Base-by-base conservation (phyloP, 2,329 filamentous ascomycete genomes). In the Fusarium redolens region DNA sequence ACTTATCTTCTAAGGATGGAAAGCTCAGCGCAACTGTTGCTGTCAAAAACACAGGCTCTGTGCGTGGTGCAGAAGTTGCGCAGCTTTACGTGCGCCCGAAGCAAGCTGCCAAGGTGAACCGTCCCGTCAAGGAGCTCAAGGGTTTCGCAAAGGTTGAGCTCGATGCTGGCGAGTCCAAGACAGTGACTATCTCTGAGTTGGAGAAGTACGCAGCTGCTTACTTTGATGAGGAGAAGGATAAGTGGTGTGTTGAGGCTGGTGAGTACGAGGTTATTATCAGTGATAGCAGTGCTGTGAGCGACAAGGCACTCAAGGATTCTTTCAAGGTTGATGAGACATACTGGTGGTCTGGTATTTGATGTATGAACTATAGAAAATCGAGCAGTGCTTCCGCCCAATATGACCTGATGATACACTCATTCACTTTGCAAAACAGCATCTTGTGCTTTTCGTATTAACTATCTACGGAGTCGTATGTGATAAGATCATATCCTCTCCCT, bases 181-280 rank as follows among this genome's bases (percentile, higher is more conserved):
- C 74, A 11, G 88, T 90, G 4, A 83, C 85, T n/a, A 84, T 95
- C 12, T 81, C 83, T 7, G 81, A 91, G 54, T 78, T 88, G 68
- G 88, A 88, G 76, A 93, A 92, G 81, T 90, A 92, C 61, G 90
- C 89, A 0, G 87, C 89, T 0, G 89, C 89, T 60, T 94, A 91
- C 82, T 94, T 90, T 85, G 91, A 93, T 73, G 92, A 94, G 82
- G 86, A 88, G 69, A 83, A 88, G 17, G 85, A 87, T 61, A 84
- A 89, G 75, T 95, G 92, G 92, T 86, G 88, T 25, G 87, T 87
- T 3, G 91, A 93, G 82, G 86, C 86, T 78, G 92, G 92, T 35
- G 83, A 84, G 52, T 94, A 93, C 78, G 86, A 87, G 63, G 85
- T 93, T 20, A 81, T 90, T 60, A 87, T 93, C 5, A 87, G 86